Base-by-base conservation (phyloP, 805 yeast genomes). In the Saccharomycopsis amapae region DNA sequence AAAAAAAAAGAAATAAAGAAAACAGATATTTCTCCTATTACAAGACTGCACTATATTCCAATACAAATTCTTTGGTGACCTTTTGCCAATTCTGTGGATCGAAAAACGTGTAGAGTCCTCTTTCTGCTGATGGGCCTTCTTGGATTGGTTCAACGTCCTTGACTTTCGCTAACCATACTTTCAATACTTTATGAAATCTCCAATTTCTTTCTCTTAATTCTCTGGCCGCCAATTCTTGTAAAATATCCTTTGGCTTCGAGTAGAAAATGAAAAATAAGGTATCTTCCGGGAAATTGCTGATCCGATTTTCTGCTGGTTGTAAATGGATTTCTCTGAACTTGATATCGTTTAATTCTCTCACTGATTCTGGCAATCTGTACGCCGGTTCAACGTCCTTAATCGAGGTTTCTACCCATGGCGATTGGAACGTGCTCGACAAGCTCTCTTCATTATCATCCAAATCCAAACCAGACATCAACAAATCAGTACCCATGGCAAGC, bases 81-180 rank as follows among this genome's bases (percentile, higher is more conserved):
- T 85, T 86, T 57, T 87, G 95, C 99, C 99, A 93, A 51, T 85
- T 78, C 55, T 81, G 85, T 3, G 97, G 97, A 59, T 93, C 97
- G 61, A 93, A 93, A 62, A 93, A 90, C 20, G 89, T 81, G 61
- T 93, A 93, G 7, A 88, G 79, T 1, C 98, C 97, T 51, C 90
- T 76, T 65, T 93, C 98, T 30, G 69, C 73, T 47, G 85, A 90
- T 31, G 81, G 82, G 28, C 83, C 76, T 49, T 87, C 85, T 54
- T 70, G 78, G 13, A 85, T 76, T 1, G 97, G 96, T 62, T 90
- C 97, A 51, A 80, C 79, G 56, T 78, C 77, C 24, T 95, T 85
- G 58, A 88, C 96, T 63, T 93, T 93, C 10, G 98, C 93, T 49
- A 93, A 68, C 98, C 98, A 93, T 42, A 93, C 88, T 66, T 89